Evolutionary conservation across 2,329 filamentous ascomycete genomes (phyloP).

Genomic region (Cryphonectria carpinicola): DNA sequence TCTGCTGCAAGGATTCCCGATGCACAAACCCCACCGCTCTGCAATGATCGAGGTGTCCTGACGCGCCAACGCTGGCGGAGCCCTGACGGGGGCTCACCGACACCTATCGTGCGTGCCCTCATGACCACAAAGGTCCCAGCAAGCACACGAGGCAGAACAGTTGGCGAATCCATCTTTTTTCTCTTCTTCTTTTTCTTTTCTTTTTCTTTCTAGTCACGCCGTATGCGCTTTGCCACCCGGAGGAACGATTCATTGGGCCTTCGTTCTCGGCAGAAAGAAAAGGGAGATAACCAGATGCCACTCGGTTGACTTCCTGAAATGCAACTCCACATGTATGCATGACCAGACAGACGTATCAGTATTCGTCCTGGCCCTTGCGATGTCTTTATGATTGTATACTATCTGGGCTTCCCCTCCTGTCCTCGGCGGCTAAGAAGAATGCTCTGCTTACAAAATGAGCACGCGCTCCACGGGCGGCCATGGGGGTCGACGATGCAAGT

Average conservation of each 20-base stretch:
- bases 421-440: conserved; percentile 1
- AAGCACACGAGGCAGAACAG: conserved; percentile 5
- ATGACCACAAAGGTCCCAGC: conserved; percentile 21
- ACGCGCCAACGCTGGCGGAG: conserved; percentile 19
- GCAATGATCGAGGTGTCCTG: conserved; percentile 21
- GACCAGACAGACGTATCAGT: conserved; percentile 1
- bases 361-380: not conserved
- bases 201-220: conserved; percentile 17
- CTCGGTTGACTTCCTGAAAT: not conserved
- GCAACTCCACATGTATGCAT: conserved; percentile 2
- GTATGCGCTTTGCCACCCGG: conserved; percentile 11
- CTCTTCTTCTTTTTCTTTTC: not conserved
- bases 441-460: not conserved
- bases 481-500: not conserved
- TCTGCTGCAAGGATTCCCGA: conserved; percentile 18
- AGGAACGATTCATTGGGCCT: not conserved
- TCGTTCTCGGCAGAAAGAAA: not conserved
- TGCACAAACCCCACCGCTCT: conserved; percentile 20
- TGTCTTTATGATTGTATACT: not conserved
- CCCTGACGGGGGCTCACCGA: conserved; percentile 28
- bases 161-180: not conserved
- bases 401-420: not conserved
- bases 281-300: conserved; percentile 1
- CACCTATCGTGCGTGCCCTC: conserved; percentile 22
- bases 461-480: not conserved